Base-by-base conservation (phyloP, 192 early-diverging fungal species). In the Coemansia sp. region DNA sequence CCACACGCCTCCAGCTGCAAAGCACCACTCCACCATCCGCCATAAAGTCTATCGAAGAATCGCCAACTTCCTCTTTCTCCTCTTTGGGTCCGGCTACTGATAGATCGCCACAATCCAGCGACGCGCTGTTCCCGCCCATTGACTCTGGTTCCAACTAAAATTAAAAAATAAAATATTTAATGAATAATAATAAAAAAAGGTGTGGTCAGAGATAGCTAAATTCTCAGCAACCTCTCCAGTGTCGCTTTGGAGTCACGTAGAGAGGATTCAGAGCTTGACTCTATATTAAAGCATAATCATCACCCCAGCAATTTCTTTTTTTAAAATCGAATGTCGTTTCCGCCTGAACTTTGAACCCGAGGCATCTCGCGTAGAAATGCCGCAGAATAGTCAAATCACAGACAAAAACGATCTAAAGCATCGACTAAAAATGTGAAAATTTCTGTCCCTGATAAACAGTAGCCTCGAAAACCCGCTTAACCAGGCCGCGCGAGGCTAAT, bases 251-350 rank as follows among this genome's bases (percentile, higher is more conserved):
- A 33, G 39, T 27, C 47, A 34, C 34, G 12, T 29, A 4, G 27
- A 31, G 52, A 39, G n/a, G 15, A 40, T 61, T 73, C 71, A 50
- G 76, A 78, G 76, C 76, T 78, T 78, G 76, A 78, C 76, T 78
- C 71, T 52, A 58, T 58, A 18, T 31, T 58, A 66, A 66, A 78
- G 69, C 69, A 66, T 9, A 31, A 50, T 76, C 75, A 76, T 76
- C 75, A 76, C 65, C 34, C 75, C 75, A 58, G 33, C 38, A 9
- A 0, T 29, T 7, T 57, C 57, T n/a, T 47, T 33, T 55, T 2
- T 6, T 2, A 58, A 16, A 33, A 58, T 50, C 47, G 47, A 50
- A 34, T 36, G 27, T 27, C 12, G 9, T 52, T 13, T 55, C 11
- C 0, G n/a, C 7, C 47, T 22, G n/a, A 18, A 36, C 31, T 31